Evolutionary conservation across 1,284 basidiomycete species (phyloP), one percentile per base, ranked within the genome.

Genomic region (Coniferiporia sulphurascens): DNA sequence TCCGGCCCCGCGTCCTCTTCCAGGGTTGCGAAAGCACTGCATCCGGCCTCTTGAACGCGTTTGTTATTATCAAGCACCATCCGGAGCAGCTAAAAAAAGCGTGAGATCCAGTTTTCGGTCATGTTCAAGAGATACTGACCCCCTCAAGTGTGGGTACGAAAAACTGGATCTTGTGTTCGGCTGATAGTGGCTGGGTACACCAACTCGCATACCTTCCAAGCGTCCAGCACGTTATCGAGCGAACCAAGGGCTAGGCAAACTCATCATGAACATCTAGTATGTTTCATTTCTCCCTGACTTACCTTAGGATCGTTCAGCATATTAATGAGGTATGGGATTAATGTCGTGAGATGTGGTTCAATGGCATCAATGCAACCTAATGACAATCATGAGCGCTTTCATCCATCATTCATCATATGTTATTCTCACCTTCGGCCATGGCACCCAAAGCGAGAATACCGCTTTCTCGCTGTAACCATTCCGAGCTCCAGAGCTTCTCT

Each of bases 21-120:
- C 10, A 99, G 83, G 7, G 97, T 99, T 2, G 97, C 97, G 70
- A 99, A 99, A 0, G 97, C 97, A 64, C 91, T 95, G 75, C 97
- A 99, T 17, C 97, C 97, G 1, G 97, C 97, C 76, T 99, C 97
- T 76, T 99, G 97, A 0, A 99, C 97, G 19, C 95, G 91, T 77
- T 99, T 99, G 79, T 99, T 99, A 74, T 93, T 92, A 72, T 99
- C 97, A 55, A 99, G 80, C n/a, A 98, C 95, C 92, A 96, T 98
- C 60, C 89, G 86, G 61, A 99, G 85, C 50, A 98, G 84, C 93
- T 95, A 62, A 19, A 52, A 50, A 19, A 45, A 62, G 35, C 21
- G 17, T 34, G 50, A 48, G 44, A 35, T 50, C 55, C 10, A 64
- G 64, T 57, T 63, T 64, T 53, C 49, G 50, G 35, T 19, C 19